phyloP scores from a whole-genome alignment of 139 green algal genomes.

The Picochlorum sp. region DNA sequence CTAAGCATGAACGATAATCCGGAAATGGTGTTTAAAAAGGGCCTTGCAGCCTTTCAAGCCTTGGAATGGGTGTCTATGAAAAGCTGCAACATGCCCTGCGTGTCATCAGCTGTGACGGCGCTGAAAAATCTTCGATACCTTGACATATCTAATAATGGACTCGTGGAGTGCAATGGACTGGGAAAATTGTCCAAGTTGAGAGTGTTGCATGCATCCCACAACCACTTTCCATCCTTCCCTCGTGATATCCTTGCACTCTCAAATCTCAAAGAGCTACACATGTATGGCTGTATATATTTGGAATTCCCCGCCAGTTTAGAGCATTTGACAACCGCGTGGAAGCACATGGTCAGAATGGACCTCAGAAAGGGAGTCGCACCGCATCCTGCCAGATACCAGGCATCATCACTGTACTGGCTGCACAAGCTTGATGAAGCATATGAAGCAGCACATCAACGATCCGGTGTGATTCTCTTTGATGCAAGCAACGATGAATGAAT shows the following conservation, averaged over 20 bases:
- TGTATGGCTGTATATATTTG: neutral
- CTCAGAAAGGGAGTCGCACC: no score
- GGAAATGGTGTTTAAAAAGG: neutral
- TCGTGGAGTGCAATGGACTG: constrained; percentile 4
- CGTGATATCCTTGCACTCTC: neutral
- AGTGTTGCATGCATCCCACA: neutral
- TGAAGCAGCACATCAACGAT: no score
- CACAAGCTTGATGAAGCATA: no score
- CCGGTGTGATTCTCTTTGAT: no score
- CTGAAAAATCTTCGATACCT: constrained; percentile 6
- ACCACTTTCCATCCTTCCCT: constrained; percentile 9
- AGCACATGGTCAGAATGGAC: no score
- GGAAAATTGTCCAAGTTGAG: neutral
- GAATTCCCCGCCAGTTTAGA: neutral
- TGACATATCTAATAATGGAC: constrained; percentile 3
- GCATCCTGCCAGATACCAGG: no score
- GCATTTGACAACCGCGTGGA: no score
- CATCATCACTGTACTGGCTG: no score
- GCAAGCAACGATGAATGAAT: no score
- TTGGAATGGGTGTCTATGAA: neutral
- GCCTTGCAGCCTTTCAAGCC: neutral
- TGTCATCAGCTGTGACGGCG: neutral
- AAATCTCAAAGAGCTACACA: neutral
- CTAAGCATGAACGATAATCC: constrained; percentile 6
- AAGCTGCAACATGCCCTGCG: constrained; percentile 5